Evolutionary conservation across 1,139 yeast genomes (phyloP).

Genomic region (Sugiyamaella paludigena): DNA sequence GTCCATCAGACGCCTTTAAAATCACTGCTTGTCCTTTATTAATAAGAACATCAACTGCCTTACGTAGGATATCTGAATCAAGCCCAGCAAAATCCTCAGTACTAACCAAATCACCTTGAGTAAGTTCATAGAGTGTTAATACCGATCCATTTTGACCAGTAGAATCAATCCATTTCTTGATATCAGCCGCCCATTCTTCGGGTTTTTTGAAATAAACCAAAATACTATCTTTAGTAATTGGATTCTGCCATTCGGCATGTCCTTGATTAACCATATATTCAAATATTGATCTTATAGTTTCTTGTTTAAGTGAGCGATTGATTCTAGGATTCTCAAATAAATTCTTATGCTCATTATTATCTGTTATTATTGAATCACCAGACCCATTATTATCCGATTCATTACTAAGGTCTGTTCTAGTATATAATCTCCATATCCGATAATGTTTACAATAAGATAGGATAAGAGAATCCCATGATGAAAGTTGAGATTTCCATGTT

Average conservation of each 20-base stretch:
- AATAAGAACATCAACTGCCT: slow-evolving; percentile 57
- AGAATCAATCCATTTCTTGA: slow-evolving; percentile 59
- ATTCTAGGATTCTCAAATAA: slow-evolving; percentile 53
- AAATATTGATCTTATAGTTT: slow-evolving; percentile 56
- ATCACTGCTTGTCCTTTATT: slow-evolving; percentile 50
- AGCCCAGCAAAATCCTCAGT: slow-evolving; percentile 61
- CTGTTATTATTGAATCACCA: not conserved
- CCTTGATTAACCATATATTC: slow-evolving; percentile 54
- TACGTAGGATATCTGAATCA: slow-evolving; percentile 55
- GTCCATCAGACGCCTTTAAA: slow-evolving; percentile 36
- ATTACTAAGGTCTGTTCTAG: slow-evolving; percentile 26
- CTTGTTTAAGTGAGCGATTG: slow-evolving; percentile 53
- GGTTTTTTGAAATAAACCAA: slow-evolving; percentile 68
- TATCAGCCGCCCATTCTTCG: slow-evolving; percentile 71
- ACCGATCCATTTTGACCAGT: slow-evolving; percentile 73
- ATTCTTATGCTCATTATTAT: slow-evolving; percentile 22
- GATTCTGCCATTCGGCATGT: slow-evolving; percentile 48
- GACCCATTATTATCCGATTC: slow-evolving; percentile 12
- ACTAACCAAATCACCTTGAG: slow-evolving; percentile 57
- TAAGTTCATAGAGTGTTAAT: slow-evolving; percentile 76
- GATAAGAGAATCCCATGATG: slow-evolving; percentile 56
- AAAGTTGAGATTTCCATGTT: slow-evolving; percentile 68
- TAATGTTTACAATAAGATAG: slow-evolving; percentile 59
- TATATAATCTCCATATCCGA: slow-evolving; percentile 50
- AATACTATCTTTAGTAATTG: slow-evolving; percentile 27